Conservation (phyloP, 2,329 filamentous ascomycete species). For the Fusarium chaquense region DNA sequence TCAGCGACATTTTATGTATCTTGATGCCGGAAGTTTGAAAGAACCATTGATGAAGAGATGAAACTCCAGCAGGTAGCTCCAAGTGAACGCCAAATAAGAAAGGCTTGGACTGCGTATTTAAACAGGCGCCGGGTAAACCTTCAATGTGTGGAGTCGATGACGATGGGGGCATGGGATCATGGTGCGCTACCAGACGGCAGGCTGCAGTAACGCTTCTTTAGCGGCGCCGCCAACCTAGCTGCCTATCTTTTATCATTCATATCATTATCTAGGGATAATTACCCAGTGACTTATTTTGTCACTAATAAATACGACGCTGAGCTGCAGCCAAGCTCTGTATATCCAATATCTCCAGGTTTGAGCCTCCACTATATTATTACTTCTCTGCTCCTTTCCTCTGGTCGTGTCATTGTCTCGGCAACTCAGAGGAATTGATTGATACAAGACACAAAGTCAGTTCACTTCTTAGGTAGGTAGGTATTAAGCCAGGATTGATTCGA, state of each 20-base stretch:
- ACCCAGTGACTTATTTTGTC: constrained; percentile 30
- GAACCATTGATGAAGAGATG: not conserved
- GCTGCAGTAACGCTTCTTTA: constrained; percentile 24
- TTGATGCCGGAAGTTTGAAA: not conserved
- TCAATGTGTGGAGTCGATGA: constrained; percentile 28
- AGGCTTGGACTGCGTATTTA: constrained; percentile 5
- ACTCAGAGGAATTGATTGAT: not conserved
- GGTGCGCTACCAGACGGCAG: constrained; percentile 31
- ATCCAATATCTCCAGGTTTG: constrained; percentile 2
- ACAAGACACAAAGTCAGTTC: not conserved
- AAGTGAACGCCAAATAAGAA: not conserved
- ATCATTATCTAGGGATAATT: not conserved
- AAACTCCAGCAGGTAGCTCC: not conserved
- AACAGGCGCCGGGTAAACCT: constrained; percentile 9
- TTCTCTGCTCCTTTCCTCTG: not conserved
- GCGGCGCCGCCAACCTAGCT: constrained; percentile 1
- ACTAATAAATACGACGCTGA: constrained; percentile 20
- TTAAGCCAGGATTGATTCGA: not conserved
- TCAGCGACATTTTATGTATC: constrained; percentile 60
- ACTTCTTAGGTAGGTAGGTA: not conserved
- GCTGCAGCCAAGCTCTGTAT: constrained; percentile 9
- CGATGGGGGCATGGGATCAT: constrained; percentile 31
- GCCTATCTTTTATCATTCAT: constrained; percentile 13
- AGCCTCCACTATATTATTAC: not conserved
- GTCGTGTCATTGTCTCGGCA: not conserved